Evolutionary conservation across 2,329 filamentous ascomycete genomes (phyloP), one percentile per base, ranked within the genome.

Genomic region (Diaporthe ampelina): DNA sequence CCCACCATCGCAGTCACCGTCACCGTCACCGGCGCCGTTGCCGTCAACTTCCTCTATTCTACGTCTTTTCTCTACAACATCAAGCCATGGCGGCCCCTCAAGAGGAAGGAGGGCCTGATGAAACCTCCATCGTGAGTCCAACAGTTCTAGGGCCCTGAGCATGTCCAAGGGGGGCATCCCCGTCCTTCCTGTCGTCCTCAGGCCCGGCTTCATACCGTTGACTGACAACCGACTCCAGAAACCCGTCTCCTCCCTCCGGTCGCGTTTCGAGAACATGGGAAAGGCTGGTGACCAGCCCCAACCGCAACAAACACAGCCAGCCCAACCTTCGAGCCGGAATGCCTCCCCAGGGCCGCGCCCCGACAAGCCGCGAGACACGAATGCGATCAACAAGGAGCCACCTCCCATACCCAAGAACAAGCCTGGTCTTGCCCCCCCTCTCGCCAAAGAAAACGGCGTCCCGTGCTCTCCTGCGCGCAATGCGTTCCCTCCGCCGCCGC

Each of bases 171-270:
- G 35, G 35, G 43, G 70, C 32, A 43, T 29, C 45, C 32, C 50
- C 45, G 11, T 58, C 32, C 15, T 29, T 6, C 52, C 29, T 57
- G 37, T 52, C 77, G 80, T 68, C 81, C 76, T 68, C 4, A 24
- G 37, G 3, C 35, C 32, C 50, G 19, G 54, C 56, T 37, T 17
- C 26, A 70, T 32, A 65, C 56, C 24, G 29, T 74, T 72, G 77
- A 75, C 82, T 84, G 76, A 82, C 76, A 61, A 26, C 40, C 11
- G 15, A 26, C 11, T 68, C 43, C 76, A 95, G 93, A 94, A 92
- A 85, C 94, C 94, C 35, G 94, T 97, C 68, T 97, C 94, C 69
- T 95, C 94, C 69, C 87, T 97, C 75, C 90, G 92, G 76, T 94
- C 93, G 76, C 92, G 94, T 79, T 97, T 96, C 82, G 94, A 97